A percentile compares a stretch with the other conserved stretches of the same genome.
These are phyloP conservation scores for Parathielavia hyrcaniae DNA, from an alignment of 495 filamentous ascomycete genomes.

Conservation along the genomic window DNA sequence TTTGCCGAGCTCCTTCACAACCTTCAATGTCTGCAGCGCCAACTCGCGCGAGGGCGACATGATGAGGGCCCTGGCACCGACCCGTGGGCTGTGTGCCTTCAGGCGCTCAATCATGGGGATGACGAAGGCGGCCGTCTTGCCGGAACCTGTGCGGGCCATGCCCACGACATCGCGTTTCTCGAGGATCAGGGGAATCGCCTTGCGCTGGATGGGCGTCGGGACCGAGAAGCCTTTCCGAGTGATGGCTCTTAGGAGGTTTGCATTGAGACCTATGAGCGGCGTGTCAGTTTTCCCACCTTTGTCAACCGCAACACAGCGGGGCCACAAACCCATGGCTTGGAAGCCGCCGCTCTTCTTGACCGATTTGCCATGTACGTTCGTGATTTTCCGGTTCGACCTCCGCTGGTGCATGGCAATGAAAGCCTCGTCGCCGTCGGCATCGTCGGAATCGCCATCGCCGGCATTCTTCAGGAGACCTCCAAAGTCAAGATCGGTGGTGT, in stretches of 20 bases:
- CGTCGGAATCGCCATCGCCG: conserved; percentile 24
- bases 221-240: conserved; percentile 88
- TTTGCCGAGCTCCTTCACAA: conserved; percentile 85
- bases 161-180: conserved; percentile 89
- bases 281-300: neutral
- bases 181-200: conserved; percentile 86
- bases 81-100: conserved; percentile 76
- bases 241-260: conserved; percentile 78
- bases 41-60: conserved; percentile 89
- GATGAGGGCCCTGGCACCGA: conserved; percentile 79
- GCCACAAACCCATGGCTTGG: conserved; percentile 73
- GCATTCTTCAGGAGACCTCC: conserved; percentile 39
- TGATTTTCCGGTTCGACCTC: conserved; percentile 74
- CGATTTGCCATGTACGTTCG: conserved; percentile 74
- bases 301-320: neutral
- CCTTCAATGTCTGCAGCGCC: conserved; percentile 89
- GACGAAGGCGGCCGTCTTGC: conserved; percentile 95
- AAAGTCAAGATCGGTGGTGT: conserved; percentile 41
- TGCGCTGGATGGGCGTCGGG: conserved; percentile 94
- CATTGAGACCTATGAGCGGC: conserved; percentile 55
- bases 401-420: conserved; percentile 85
- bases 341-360: conserved; percentile 95
- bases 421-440: conserved; percentile 46
- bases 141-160: conserved; percentile 94
- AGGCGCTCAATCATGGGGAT: conserved; percentile 96